Conservation (phyloP, 371 early-diverging fungal species). For the Mortierella sp. region DNA sequence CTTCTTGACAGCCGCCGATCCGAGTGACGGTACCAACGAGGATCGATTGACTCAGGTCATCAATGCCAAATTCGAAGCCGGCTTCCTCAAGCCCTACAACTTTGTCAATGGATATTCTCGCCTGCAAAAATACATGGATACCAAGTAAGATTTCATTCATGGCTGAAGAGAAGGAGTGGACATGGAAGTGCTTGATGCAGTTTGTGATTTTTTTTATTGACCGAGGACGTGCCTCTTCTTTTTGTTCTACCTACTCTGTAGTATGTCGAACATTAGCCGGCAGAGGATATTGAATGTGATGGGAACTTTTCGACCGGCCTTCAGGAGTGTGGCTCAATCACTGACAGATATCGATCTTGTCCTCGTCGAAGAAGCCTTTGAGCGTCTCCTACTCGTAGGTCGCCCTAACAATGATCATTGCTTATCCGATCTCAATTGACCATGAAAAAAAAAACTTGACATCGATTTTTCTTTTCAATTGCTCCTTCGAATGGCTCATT, state of each 20-base stretch:
- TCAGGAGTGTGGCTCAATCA: slow-evolving; percentile 86
- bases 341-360: slow-evolving; percentile 94
- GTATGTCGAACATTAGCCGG: slow-evolving; percentile 81
- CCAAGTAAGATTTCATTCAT: slow-evolving; percentile 65
- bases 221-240: neutral
- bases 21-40: slow-evolving; percentile 83
- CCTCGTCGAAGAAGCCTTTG: slow-evolving; percentile 94
- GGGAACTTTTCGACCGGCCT: slow-evolving; percentile 89
- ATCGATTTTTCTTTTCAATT: neutral
- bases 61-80: slow-evolving; percentile 93
- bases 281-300: slow-evolving; percentile 88
- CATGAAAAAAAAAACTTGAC: neutral
- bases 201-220: neutral
- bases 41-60: slow-evolving; percentile 90
- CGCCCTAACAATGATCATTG: neutral
- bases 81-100: slow-evolving; percentile 93
- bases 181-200: too few relatives aligned
- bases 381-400: slow-evolving; percentile 83
- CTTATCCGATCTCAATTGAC: too few relatives aligned
- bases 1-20: slow-evolving; percentile 91
- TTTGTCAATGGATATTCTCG: slow-evolving; percentile 92
- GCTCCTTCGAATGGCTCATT: neutral
- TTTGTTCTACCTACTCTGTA: slow-evolving; percentile 15
- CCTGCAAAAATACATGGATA: slow-evolving; percentile 91
- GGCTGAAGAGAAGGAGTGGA: neutral